These are phyloP conservation scores for Aspergillus amoenus DNA, from an alignment of 2,329 filamentous ascomycete genomes.

Conservation along the genomic window DNA sequence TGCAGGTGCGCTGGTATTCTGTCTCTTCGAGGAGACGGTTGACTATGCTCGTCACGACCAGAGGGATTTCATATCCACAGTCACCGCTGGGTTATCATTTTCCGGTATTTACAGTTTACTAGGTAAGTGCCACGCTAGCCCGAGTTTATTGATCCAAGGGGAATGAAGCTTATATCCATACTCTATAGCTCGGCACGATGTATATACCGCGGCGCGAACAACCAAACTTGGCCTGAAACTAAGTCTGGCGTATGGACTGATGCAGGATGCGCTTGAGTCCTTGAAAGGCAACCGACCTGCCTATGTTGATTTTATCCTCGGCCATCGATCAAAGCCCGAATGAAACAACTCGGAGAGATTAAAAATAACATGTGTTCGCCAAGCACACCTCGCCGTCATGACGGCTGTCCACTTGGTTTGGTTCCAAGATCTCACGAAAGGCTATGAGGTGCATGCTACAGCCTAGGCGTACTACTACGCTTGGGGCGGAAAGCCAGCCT, in stretches of 20 bases:
- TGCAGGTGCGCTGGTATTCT: slow-evolving; percentile 73
- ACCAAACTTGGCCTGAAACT: slow-evolving; percentile 77
- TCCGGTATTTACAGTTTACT: slow-evolving; percentile 84
- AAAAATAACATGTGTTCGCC: neutral
- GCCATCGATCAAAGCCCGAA: slow-evolving; percentile 34
- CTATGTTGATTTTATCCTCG: slow-evolving; percentile 69
- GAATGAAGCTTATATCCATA: slow-evolving; percentile 14
- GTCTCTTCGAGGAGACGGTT: slow-evolving; percentile 80
- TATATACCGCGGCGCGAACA: slow-evolving; percentile 73
- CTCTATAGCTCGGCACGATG: slow-evolving; percentile 69
- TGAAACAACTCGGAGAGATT: slow-evolving; percentile 19
- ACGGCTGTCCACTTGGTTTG: neutral
- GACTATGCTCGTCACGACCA: slow-evolving; percentile 61
- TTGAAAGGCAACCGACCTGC: slow-evolving; percentile 69
- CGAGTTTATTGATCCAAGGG: neutral
- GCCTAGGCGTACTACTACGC: neutral
- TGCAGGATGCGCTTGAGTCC: slow-evolving; percentile 73
- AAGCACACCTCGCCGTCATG: neutral
- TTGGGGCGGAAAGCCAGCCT: neutral
- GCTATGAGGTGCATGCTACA: neutral
- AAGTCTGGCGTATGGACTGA: slow-evolving; percentile 74
- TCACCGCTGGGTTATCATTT: slow-evolving; percentile 78
- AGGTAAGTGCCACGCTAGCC: slow-evolving; percentile 57
- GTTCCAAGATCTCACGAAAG: neutral
- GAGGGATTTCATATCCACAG: slow-evolving; percentile 77